Conservation (phyloP, 106 monocot genomes). For the Acorus gramineus region DNA sequence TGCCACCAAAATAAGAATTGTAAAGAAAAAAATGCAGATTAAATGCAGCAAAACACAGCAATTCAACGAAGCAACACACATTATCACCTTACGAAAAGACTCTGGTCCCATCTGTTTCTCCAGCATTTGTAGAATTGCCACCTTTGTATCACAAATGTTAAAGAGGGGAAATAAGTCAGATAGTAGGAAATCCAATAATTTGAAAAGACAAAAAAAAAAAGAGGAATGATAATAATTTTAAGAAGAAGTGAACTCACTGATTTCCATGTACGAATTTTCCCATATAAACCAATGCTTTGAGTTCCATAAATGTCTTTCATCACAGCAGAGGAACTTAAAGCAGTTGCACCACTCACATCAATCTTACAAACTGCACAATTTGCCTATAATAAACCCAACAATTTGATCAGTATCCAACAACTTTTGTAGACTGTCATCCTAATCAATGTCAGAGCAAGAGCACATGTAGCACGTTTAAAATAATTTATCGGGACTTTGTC, state of each 20-base stretch:
- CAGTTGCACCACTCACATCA: constrained; percentile 78
- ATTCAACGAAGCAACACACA: too few species aligned
- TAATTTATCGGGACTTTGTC: too few species aligned
- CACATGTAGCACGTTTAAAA: too few species aligned
- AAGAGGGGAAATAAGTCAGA: background rate
- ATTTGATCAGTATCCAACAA: background rate
- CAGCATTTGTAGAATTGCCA: constrained; percentile 92
- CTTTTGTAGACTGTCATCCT: too few species aligned
- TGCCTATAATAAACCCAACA: constrained; percentile 25
- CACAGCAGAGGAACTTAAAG: constrained; percentile 61
- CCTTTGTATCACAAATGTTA: constrained; percentile 15
- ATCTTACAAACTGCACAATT: constrained; percentile 80
- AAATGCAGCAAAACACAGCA: background rate
- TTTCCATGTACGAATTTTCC: constrained; percentile 89
- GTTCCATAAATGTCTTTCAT: constrained; percentile 77
- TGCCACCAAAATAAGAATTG: background rate
- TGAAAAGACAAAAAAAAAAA: constrained; percentile 1
- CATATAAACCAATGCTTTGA: constrained; percentile 77
- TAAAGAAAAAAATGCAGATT: background rate
- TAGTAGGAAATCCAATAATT: background rate
- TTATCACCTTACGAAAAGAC: constrained; percentile 73
- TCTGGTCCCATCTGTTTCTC: constrained; percentile 99
- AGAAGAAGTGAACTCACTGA: constrained; percentile 44
- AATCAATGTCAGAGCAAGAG: too few species aligned
- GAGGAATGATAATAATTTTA: background rate